Evolutionary conservation across 2,329 filamentous ascomycete species (phyloP).

Genomic region (Blumeriella jaapii): DNA sequence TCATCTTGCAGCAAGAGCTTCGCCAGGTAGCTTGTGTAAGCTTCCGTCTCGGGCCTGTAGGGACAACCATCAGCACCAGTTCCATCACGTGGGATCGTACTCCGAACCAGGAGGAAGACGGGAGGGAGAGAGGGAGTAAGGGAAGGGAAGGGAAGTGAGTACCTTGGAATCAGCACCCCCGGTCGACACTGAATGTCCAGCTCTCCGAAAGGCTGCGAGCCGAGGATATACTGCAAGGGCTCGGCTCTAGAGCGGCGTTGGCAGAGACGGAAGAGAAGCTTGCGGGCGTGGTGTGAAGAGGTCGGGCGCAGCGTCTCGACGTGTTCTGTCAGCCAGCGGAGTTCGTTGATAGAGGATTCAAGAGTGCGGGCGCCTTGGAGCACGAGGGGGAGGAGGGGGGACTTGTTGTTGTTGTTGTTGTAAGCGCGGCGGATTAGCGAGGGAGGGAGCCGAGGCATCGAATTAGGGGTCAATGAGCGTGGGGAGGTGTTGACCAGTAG

Average conservation of each 20-base stretch:
- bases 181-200: conserved; percentile 65
- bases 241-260: conserved; percentile 45
- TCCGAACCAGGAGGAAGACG: too few species aligned
- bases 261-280: conserved; percentile 33
- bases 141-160: too few species aligned
- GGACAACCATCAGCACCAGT: too few species aligned
- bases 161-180: conserved; percentile 79
- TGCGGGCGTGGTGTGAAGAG: background rate
- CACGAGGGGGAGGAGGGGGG: conserved; percentile 46
- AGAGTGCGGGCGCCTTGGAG: conserved; percentile 54
- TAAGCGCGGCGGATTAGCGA: conserved; percentile 43
- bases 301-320: conserved; percentile 26
- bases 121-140: too few species aligned
- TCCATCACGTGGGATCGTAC: too few species aligned
- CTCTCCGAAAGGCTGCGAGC: conserved; percentile 76
- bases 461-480: background rate
- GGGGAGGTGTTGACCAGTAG: background rate
- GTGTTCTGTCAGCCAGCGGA: conserved; percentile 62
- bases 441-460: conserved; percentile 54
- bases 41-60: conserved; percentile 54
- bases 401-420: conserved; percentile 39
- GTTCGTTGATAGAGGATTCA: conserved; percentile 52
- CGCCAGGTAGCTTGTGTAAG: conserved; percentile 48
- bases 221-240: conserved; percentile 83
- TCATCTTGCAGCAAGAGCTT: background rate